Evolutionary conservation across 2,329 filamentous ascomycete species (phyloP), one percentile per base, ranked within the genome.

Genomic region (Aspergillus aculeatinus): DNA sequence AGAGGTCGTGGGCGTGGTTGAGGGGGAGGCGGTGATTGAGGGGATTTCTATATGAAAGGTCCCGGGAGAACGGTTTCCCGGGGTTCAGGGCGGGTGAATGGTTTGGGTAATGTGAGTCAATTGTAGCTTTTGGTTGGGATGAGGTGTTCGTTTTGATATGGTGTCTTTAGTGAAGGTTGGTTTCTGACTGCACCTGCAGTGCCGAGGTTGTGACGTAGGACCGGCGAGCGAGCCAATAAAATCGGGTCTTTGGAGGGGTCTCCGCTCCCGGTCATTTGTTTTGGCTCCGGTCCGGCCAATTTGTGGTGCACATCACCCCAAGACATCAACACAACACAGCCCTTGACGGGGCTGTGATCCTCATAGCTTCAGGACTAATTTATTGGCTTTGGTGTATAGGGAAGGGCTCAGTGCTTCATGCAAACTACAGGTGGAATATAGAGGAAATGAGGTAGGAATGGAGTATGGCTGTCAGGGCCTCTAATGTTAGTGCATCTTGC

Each of bases 1-100:
- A 25, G 68, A 60, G 27, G 67, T 66, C 64, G 65, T 68, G 19
- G 4, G 57, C 53, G 65, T 67, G 67, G 33, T 3, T 63, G 27
- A 39, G 11, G 5, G 23, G 19, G 47, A n/a, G n/a, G n/a, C 21
- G 25, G 35, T 19, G 39, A 9, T 19, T 16, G 39, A 19, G 39
- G 16, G 16, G 9, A 9, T 5, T n/a, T 19, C 19, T 44, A n/a
- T 44, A 44, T 7, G 16, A 16, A 19, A 10, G 7, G 6, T 7
- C 14, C 39, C 39, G 39, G 39, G 39, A n/a, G 39, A 44, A 44
- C 7, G 16, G 39, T 44, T 44, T 44, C 6, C 39, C 39, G 39
- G 39, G n/a, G 16, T 44, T 9, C 2, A 3, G 2, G 14, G 5
- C 39, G 39, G 39, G n/a, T n/a, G 39, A 44, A 44, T 19, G 39